These are phyloP conservation scores for Avena insularis DNA, from an alignment of 176 grass and related monocot species.

Conservation along the genomic window DNA sequence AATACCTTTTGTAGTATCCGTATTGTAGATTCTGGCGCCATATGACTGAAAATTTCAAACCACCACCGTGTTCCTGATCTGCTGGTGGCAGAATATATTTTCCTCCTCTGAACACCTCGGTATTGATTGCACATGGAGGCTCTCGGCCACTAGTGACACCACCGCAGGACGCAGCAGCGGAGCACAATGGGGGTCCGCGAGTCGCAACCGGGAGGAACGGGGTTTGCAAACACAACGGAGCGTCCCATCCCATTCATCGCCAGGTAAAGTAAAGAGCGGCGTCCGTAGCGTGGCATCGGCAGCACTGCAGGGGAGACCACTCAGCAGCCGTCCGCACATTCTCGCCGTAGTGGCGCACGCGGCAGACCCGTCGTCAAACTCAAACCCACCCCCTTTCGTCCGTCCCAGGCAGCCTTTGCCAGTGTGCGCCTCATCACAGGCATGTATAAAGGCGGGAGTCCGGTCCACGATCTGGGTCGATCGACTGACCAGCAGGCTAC, in stretches of 20 bases:
- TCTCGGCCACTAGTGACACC: slow-evolving; percentile 23
- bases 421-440: neutral
- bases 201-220: neutral
- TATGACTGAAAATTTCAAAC: slow-evolving; percentile 34
- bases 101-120: neutral
- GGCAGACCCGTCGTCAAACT: no score
- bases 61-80: neutral
- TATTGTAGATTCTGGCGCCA: neutral
- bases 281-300: no score
- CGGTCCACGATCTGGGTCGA: neutral
- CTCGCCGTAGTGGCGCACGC: no score
- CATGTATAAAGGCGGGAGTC: neutral
- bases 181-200: neutral
- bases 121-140: slow-evolving; percentile 60
- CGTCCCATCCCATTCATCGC: neutral
- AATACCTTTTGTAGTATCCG: no score
- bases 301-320: no score
- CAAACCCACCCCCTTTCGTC: no score
- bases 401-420: neutral
- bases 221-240: neutral
- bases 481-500: neutral
- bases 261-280: no score
- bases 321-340: no score
- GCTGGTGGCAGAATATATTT: neutral
- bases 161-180: slow-evolving; percentile 17